A percentile compares a stretch with the other conserved stretches of the same genome.
These are phyloP conservation scores for Phytophthora cactorum DNA, from an alignment of 352 stramenopile species.

Conservation along the genomic window DNA sequence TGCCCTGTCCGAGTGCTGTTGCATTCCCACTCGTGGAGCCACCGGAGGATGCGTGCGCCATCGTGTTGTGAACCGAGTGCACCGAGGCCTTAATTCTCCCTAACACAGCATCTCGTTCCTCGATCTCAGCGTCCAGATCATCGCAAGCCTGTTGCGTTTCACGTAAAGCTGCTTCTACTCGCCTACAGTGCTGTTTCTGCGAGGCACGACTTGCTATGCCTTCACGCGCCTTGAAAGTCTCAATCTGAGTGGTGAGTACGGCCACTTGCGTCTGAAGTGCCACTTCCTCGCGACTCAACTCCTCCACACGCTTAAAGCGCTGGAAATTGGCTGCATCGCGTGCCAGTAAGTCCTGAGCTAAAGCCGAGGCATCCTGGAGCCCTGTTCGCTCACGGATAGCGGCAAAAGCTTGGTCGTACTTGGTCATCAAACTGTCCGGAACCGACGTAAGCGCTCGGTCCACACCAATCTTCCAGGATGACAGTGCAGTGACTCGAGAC, in stretches of 20 bases:
- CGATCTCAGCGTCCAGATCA: slow-evolving; percentile 60
- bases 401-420: slow-evolving; percentile 71
- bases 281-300: slow-evolving; percentile 65
- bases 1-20: slow-evolving; percentile 27
- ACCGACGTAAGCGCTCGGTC: slow-evolving; percentile 60
- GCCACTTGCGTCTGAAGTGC: slow-evolving; percentile 58
- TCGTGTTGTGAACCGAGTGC: slow-evolving; percentile 77
- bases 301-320: slow-evolving; percentile 79
- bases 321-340: slow-evolving; percentile 85
- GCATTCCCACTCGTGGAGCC: slow-evolving; percentile 26
- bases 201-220: slow-evolving; percentile 62
- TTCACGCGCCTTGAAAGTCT: slow-evolving; percentile 73
- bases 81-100: slow-evolving; percentile 70
- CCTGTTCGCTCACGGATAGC: slow-evolving; percentile 65
- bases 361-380: slow-evolving; percentile 51
- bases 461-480: slow-evolving; percentile 79
- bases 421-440: slow-evolving; percentile 52
- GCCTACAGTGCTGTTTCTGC: slow-evolving; percentile 63
- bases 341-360: slow-evolving; percentile 56
- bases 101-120: slow-evolving; percentile 61
- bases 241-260: slow-evolving; percentile 49
- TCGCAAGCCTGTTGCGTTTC: slow-evolving; percentile 47
- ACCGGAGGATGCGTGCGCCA: slow-evolving; percentile 59
- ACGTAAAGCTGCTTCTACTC: slow-evolving; percentile 45
- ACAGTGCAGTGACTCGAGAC: slow-evolving; percentile 60